Evolutionary conservation across 495 filamentous ascomycete species (phyloP), one percentile per base, ranked within the genome.

Genomic region (Aspergillus ostianus): DNA sequence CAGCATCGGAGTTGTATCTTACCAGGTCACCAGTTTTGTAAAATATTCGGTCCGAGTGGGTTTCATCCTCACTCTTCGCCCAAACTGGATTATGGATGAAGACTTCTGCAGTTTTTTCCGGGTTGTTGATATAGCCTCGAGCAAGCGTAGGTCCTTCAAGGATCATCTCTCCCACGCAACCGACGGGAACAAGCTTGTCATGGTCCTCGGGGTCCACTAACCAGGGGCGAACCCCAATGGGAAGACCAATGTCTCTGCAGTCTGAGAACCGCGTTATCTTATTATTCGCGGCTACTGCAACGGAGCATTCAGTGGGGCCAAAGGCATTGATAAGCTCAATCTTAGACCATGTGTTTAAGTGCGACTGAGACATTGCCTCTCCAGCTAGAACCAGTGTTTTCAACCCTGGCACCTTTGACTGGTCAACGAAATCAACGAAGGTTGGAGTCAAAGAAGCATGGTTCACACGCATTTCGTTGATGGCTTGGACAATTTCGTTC

Each of bases 11-110:
- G 27, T 79, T 74, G 57, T 89, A 87, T 27, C 78, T 75, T 8
- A 85, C 85, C 29, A 88, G 64, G 64, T 90, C 87, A 4, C 87
- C 86, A 1, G 86, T 88, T 69, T 86, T 87, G 67, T 91, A 91
- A 18, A 90, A 70, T 51, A 85, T 76, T 6, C 85, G 79, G 6
- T 67, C 66, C 4, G 54, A 53, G 15, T 44, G 55, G 21, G 55
- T 53, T 36, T 19, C 46, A 6, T 56, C 57, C 27, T 68, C 61
- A 3, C 63, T 53, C 51, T 63, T 67, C 15, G 70, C 64, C 77
- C 77, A 80, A 2, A 63, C 65, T 32, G 75, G 76, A 54, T 80
- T 68, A 44, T 70, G 73, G 15, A 82, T 76, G 53, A 80, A 82
- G 8, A 73, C 69, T 47, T 74, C 70, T 47, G 72, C 70, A 0